Percentiles rank a stretch among this genome's conserved stretches.
Conservation (phyloP, 2,329 filamentous ascomycete species). For the Monilinia polystroma region DNA sequence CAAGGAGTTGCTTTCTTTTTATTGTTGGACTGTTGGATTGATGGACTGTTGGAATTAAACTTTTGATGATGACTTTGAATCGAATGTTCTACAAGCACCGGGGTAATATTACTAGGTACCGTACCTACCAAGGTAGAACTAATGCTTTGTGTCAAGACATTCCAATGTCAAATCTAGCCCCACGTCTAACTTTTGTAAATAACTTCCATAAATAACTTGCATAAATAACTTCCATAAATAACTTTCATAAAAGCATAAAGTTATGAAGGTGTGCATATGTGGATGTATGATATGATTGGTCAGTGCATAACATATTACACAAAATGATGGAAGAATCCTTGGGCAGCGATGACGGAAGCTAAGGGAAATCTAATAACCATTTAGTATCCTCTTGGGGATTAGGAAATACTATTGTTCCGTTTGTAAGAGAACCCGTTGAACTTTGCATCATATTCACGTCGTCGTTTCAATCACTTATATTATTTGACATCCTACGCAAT, state of each 20-base stretch:
- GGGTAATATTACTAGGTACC: too few relatives aligned
- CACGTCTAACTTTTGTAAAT: conserved; percentile 13
- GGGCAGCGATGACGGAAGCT: conserved; percentile 23
- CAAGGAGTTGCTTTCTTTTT: conserved; percentile 5
- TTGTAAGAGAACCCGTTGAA: background rate
- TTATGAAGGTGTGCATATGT: too few relatives aligned
- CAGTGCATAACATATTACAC: background rate
- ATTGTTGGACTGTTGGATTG: background rate
- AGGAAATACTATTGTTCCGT: background rate
- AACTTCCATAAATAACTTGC: too few relatives aligned
- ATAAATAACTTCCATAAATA: too few relatives aligned
- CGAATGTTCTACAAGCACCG: conserved; percentile 33
- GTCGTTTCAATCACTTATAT: background rate
- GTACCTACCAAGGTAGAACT: background rate
- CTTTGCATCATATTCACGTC: background rate
- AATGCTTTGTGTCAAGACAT: conserved; percentile 8
- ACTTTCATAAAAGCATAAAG: too few relatives aligned
- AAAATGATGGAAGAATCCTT: too few relatives aligned
- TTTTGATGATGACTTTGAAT: conserved; percentile 13
- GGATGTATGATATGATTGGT: background rate
- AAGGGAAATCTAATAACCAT: conserved; percentile 1
- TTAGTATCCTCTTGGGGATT: background rate
- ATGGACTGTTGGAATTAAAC: too few relatives aligned
- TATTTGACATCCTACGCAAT: conserved; percentile 27
- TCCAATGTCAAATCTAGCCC: conserved; percentile 7